phyloP scores from a whole-genome alignment of 306 rosid species.

The Rosa multiflora region DNA sequence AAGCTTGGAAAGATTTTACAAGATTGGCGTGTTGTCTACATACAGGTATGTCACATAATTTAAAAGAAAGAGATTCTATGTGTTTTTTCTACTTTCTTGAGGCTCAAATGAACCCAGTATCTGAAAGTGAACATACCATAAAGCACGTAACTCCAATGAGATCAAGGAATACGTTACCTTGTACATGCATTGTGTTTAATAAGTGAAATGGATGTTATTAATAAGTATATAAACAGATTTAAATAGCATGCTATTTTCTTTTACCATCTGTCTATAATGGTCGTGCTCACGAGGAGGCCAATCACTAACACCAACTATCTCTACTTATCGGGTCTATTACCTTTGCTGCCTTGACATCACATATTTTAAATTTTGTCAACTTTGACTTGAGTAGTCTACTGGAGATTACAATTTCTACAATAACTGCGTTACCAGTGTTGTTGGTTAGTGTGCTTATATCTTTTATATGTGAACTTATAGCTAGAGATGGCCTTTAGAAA shows the following conservation, averaged over 20 bases:
- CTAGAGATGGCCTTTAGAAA: conserved; percentile 77
- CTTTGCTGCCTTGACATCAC: not conserved
- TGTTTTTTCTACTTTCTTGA: not conserved
- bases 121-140: not conserved
- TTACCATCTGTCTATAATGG: not conserved
- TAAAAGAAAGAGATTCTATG: not conserved
- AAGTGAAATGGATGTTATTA: not conserved
- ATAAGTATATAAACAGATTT: too few relatives aligned
- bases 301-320: not conserved
- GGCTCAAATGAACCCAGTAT: not conserved
- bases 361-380: not conserved
- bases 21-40: conserved; percentile 84
- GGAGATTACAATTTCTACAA: not conserved
- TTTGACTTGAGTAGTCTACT: conserved; percentile 5
- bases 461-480: conserved; percentile 45
- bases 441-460: conserved; percentile 19
- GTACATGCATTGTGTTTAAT: not conserved
- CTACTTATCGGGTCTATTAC: not conserved
- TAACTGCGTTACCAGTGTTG: not conserved
- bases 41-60: conserved; percentile 62
- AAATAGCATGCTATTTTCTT: not conserved
- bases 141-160: not conserved
- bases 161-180: not conserved
- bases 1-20: conserved; percentile 95
- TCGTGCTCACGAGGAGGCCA: not conserved